These are phyloP conservation scores for Leucaena leucocephala DNA, from an alignment of 306 rosid genomes.

Conservation along the genomic window DNA sequence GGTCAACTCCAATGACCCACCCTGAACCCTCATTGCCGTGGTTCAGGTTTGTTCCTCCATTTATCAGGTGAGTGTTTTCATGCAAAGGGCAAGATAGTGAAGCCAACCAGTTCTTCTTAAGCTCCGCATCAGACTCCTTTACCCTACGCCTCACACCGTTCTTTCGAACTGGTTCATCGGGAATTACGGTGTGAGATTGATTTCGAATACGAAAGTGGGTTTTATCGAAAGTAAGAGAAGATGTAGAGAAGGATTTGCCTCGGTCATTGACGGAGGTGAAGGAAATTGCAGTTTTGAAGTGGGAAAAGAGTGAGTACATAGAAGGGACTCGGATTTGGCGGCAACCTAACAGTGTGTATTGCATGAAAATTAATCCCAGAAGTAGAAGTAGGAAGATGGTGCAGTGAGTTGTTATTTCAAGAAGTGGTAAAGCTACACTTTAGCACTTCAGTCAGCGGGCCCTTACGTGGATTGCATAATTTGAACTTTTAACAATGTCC, in stretches of 20 bases:
- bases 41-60: conserved; percentile 27
- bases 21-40: conserved; percentile 36
- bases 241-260: conserved; percentile 39
- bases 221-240: conserved; percentile 11
- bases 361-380: conserved; percentile 3
- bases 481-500: not conserved
- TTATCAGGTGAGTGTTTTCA: conserved; percentile 21
- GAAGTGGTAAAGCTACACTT: not conserved
- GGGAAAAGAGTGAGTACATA: conserved; percentile 47
- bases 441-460: not conserved
- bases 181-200: conserved; percentile 31
- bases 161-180: conserved; percentile 18
- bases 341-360: conserved; percentile 23
- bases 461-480: not conserved
- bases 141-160: conserved; percentile 10
- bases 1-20: conserved; percentile 85
- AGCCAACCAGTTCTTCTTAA: conserved; percentile 79
- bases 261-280: conserved; percentile 33
- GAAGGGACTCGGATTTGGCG: conserved; percentile 34
- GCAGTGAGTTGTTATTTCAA: not conserved
- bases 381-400: not conserved
- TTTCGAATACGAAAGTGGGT: conserved; percentile 13
- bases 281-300: conserved; percentile 40
- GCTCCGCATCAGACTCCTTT: conserved; percentile 56
- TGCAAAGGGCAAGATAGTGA: conserved; percentile 71